Percentiles rank a stretch among this genome's conserved stretches.
phyloP scores from a whole-genome alignment of 768 basidiomycete species.

The Solioccasus polychromus region DNA sequence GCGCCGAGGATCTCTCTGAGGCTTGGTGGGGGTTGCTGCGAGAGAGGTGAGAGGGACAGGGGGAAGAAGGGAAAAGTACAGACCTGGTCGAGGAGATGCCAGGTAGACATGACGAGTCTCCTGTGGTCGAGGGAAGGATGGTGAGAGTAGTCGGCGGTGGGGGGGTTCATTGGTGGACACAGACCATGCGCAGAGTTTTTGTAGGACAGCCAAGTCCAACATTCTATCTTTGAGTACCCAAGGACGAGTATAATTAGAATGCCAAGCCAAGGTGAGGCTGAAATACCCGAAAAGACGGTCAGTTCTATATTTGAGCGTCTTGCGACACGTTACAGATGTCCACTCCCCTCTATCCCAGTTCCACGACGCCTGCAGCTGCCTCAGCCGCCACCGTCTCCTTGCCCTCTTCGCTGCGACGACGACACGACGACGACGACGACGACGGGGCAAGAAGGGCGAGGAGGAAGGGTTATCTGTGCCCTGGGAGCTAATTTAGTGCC shows the following conservation, averaged over 20 bases:
- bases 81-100: conserved; percentile 49
- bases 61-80: not conserved
- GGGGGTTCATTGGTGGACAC: conserved; percentile 27
- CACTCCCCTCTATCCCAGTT: not conserved
- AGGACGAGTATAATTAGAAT: conserved; percentile 39
- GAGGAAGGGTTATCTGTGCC: conserved; percentile 2
- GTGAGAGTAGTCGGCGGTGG: conserved; percentile 16
- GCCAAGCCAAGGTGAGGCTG: conserved; percentile 43
- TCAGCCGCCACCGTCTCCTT: too few relatives aligned
- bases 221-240: conserved; percentile 44
- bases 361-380: not conserved
- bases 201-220: conserved; percentile 44
- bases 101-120: conserved; percentile 41
- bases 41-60: conserved; percentile 1
- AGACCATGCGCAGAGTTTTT: conserved; percentile 31
- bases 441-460: not conserved
- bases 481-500: conserved; percentile 25
- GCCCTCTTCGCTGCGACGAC: too few relatives aligned
- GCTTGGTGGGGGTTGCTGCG: conserved; percentile 71
- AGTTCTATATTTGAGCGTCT: conserved; percentile 20
- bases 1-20: conserved; percentile 85
- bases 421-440: too few relatives aligned
- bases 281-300: conserved; percentile 27
- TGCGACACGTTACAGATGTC: conserved; percentile 4
- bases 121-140: conserved; percentile 23